These are phyloP conservation scores for Spatholobus suberectus DNA, from an alignment of 306 rosid genomes.

Conservation along the genomic window DNA sequence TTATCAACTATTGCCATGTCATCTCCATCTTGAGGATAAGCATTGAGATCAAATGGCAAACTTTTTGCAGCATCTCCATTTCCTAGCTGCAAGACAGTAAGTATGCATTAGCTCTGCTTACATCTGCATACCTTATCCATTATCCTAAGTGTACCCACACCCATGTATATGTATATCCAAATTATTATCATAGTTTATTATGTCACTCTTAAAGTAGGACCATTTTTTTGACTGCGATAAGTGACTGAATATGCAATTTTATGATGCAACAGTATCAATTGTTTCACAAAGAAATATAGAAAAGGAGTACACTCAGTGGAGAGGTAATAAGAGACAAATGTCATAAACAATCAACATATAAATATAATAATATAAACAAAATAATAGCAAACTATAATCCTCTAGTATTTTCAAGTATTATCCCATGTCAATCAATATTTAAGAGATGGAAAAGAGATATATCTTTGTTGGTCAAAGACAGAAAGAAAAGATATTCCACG, in stretches of 20 bases:
- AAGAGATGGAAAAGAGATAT: neutral
- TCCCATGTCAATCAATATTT: neutral
- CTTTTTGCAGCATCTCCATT: neutral
- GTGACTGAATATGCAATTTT: conserved; percentile 18
- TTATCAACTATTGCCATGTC: neutral
- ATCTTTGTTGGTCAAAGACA: conserved; percentile 6
- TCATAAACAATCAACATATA: conserved; percentile 1
- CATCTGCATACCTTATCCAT: neutral
- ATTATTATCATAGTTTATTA: neutral
- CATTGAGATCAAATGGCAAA: conserved; percentile 24
- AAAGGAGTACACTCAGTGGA: neutral
- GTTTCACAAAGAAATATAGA: neutral
- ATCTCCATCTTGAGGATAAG: conserved; percentile 17
- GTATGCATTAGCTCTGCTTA: neutral
- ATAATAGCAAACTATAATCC: neutral
- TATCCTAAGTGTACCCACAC: neutral
- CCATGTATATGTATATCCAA: neutral
- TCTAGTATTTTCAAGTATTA: neutral
- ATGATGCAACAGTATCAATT: neutral
- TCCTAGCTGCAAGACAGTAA: conserved; percentile 13
- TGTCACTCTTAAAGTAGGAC: neutral
- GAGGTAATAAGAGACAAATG: neutral
- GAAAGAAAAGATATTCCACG: neutral
- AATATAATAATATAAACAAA: conserved; percentile 13
- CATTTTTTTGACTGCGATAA: neutral